phyloP scores from a whole-genome alignment of 208 protist genomes.

The Leishmania lainsoni region DNA sequence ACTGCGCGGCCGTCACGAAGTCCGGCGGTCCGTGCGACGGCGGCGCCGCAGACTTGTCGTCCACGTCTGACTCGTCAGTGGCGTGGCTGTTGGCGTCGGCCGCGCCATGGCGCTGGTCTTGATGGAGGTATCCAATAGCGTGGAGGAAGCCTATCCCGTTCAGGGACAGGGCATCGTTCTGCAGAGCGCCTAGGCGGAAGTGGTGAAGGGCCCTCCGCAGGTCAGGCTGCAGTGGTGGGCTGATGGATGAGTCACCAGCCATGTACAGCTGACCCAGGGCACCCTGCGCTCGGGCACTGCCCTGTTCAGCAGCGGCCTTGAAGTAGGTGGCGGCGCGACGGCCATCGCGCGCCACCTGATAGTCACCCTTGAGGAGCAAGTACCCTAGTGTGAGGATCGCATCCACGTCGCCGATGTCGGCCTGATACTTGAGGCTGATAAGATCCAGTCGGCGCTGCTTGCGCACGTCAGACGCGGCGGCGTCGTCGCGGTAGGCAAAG shows the following conservation, averaged over 20 bases:
- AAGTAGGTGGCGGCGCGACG: constrained; percentile 49
- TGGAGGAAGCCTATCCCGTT: constrained; percentile 90
- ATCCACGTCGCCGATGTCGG: constrained; percentile 46
- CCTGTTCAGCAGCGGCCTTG: constrained; percentile 36
- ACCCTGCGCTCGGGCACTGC: constrained; percentile 42
- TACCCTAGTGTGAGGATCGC: constrained; percentile 67
- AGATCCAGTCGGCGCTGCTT: constrained; percentile 33
- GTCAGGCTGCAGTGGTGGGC: constrained; percentile 52
- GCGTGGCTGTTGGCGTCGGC: not conserved
- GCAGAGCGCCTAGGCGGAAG: constrained; percentile 58
- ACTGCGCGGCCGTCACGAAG: constrained; percentile 51
- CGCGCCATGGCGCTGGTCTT: constrained; percentile 16
- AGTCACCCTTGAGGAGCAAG: constrained; percentile 51
- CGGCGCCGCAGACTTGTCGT: not conserved
- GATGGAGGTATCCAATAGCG: constrained; percentile 64
- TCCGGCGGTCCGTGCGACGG: constrained; percentile 31
- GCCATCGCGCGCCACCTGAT: constrained; percentile 53
- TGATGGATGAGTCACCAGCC: constrained; percentile 40
- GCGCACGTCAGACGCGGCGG: constrained; percentile 12
- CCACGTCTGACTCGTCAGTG: not conserved
- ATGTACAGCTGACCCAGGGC: constrained; percentile 78
- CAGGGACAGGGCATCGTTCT: constrained; percentile 48
- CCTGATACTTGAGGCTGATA: constrained; percentile 54
- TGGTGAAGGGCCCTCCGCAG: constrained; percentile 52
- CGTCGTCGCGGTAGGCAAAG: constrained; percentile 34